Percentiles rank a stretch among this genome's conserved stretches.
These are phyloP conservation scores for Ophiostoma ulmi DNA, from an alignment of 2,329 filamentous ascomycete species.

Conservation along the genomic window DNA sequence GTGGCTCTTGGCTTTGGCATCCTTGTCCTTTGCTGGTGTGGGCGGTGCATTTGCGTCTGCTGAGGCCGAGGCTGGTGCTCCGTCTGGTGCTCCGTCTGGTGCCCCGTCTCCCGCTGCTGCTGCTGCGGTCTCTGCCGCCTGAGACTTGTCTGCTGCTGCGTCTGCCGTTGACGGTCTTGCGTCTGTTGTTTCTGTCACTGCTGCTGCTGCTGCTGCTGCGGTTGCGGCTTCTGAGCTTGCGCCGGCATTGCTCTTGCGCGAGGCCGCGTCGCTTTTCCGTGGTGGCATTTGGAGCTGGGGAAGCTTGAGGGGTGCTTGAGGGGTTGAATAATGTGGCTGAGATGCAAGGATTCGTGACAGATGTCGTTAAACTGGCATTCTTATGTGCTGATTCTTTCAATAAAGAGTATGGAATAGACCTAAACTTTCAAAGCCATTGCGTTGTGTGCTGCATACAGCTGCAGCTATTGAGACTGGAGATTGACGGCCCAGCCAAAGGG, in stretches of 20 bases:
- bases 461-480: background rate
- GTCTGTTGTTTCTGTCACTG: conserved; percentile 26
- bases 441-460: background rate
- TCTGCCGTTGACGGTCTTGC: background rate
- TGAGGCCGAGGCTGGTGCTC: background rate
- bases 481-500: background rate
- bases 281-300: conserved; percentile 45
- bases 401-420: background rate
- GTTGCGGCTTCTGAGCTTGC: conserved; percentile 25
- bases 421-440: background rate
- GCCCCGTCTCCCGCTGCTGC: too few species aligned
- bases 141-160: too few species aligned
- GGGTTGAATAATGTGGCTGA: background rate
- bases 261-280: conserved; percentile 47
- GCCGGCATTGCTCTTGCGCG: conserved; percentile 43
- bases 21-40: conserved; percentile 15
- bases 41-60: background rate
- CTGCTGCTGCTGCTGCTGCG: conserved; percentile 26
- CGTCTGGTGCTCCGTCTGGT: background rate
- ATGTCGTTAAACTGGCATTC: background rate
- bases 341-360: background rate
- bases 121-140: too few species aligned
- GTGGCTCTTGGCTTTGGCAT: conserved; percentile 25
- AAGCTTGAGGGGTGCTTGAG: background rate
- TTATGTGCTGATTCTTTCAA: background rate